These are phyloP conservation scores for Amanita fuliginea DNA, from an alignment of 768 basidiomycete species.

Conservation along the genomic window DNA sequence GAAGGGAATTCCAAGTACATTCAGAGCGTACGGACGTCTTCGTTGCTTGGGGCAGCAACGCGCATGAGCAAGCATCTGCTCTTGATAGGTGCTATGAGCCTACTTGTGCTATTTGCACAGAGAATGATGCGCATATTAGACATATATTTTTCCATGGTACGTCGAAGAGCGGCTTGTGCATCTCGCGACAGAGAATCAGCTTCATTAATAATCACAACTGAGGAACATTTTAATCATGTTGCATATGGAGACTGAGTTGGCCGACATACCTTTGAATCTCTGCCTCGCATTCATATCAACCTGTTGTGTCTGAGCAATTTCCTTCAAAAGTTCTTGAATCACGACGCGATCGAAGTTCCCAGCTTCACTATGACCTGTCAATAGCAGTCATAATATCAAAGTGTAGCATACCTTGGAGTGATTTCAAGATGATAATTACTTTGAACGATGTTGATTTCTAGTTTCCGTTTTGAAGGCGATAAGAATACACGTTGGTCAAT, in stretches of 20 bases:
- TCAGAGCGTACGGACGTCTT: constrained; percentile 43
- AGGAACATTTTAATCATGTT: background rate
- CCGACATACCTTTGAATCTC: constrained; percentile 77
- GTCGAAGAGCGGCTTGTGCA: constrained; percentile 91
- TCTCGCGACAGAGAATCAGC: constrained; percentile 92
- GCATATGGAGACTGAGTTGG: background rate
- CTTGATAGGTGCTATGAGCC: constrained; percentile 93
- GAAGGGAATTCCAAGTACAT: constrained; percentile 1
- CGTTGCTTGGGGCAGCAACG: constrained; percentile 74
- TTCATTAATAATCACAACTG: constrained; percentile 98
- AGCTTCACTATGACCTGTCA: constrained; percentile 57
- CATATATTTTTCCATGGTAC: constrained; percentile 99
- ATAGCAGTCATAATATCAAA: background rate
- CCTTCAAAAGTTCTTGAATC: constrained; percentile 94
- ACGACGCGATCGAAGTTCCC: constrained; percentile 93
- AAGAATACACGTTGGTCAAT: constrained; percentile 96
- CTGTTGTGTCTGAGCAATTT: constrained; percentile 98
- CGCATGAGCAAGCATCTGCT: constrained; percentile 90
- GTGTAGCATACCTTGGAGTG: constrained; percentile 69
- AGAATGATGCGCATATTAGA: constrained; percentile 94
- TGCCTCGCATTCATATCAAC: constrained; percentile 94
- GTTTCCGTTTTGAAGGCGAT: constrained; percentile 86
- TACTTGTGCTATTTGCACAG: constrained; percentile 91
- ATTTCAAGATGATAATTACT: constrained; percentile 98
- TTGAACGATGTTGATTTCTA: constrained; percentile 95